Evolutionary conservation across 352 stramenopile species (phyloP), one percentile per base, ranked within the genome.

Genomic region (Phytopythium delawarense): DNA sequence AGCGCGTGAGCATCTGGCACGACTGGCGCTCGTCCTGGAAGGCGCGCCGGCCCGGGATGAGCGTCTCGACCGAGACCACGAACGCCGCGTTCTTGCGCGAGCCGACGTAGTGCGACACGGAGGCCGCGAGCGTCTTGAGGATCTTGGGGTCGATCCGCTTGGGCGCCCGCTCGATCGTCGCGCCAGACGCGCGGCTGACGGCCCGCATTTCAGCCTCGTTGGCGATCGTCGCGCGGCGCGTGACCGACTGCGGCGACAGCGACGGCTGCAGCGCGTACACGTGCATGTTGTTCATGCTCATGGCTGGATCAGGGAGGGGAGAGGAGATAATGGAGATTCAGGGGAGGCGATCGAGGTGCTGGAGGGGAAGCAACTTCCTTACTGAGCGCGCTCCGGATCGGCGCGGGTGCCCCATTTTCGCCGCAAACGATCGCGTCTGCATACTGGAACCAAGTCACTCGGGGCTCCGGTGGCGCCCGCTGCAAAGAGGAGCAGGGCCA

Each of bases 71-170:
- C 7, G 81, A 91, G 55, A 93, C 83, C 23, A 91, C 78, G 45
- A 88, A 93, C 50, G 79, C 85, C n/a, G 88, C 65, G 65, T 88
- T 88, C 73, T 79, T 89, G 67, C 80, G 79, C 46, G 78, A 62
- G 1, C 84, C 84, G 23, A 84, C 77, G 57, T 79, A 83, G 57
- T 88, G 79, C 45, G 80, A 88, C 34, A 92, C 83, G 9, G 81
- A 87, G 23, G 84, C 81, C 45, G 80, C 88, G 21, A 93, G 69
- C 64, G 89, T 89, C 71, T 90, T 87, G 37, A 93, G 79, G 62
- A 93, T 91, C 56, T 76, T 71, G n/a, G 85, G 82, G 69, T 93
- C 84, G 23, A 93, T 79, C 42, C 70, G 65, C 49, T 75, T 76
- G 13, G 71, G 62, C 12, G 71, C 68, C 34, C 78, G 71, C 61